Evolutionary conservation across 768 basidiomycete genomes (phyloP).

Genomic region (Tephrocybe sp.): DNA sequence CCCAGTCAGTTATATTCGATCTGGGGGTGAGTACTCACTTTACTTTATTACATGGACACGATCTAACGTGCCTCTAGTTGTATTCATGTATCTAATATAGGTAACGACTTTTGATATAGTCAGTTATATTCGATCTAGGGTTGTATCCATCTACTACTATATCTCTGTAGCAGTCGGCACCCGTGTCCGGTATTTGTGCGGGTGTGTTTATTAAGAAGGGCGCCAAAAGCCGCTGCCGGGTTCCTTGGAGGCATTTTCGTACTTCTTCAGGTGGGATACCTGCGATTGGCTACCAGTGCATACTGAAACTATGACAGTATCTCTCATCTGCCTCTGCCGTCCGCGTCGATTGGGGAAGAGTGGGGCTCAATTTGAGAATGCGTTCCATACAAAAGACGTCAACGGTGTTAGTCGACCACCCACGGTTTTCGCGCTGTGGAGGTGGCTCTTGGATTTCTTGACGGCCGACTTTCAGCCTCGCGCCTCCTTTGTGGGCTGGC

Average conservation of each 20-base stretch:
- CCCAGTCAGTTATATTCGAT: too few relatives aligned
- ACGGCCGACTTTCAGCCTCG: slow-evolving; percentile 92
- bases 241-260: slow-evolving; percentile 90
- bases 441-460: slow-evolving; percentile 74
- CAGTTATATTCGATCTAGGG: too few relatives aligned
- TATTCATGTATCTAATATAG: too few relatives aligned
- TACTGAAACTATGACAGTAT: too few relatives aligned
- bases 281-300: too few relatives aligned
- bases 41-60: too few relatives aligned
- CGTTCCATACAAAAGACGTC: slow-evolving; percentile 66
- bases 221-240: slow-evolving; percentile 79
- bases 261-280: slow-evolving; percentile 84
- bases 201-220: slow-evolving; percentile 97
- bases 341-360: slow-evolving; percentile 76
- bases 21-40: too few relatives aligned
- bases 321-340: slow-evolving; percentile 71
- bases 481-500: slow-evolving; percentile 86
- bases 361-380: slow-evolving; percentile 67
- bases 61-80: too few relatives aligned
- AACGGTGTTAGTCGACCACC: slow-evolving; percentile 58
- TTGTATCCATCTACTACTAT: too few relatives aligned
- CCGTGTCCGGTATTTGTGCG: slow-evolving; percentile 81
- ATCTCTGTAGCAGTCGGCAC: slow-evolving; percentile 86
- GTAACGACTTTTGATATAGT: too few relatives aligned
- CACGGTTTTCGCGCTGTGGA: slow-evolving; percentile 64